These are phyloP conservation scores for Lycium ferocissimum DNA, from an alignment of 257 asterid species.

Conservation along the genomic window DNA sequence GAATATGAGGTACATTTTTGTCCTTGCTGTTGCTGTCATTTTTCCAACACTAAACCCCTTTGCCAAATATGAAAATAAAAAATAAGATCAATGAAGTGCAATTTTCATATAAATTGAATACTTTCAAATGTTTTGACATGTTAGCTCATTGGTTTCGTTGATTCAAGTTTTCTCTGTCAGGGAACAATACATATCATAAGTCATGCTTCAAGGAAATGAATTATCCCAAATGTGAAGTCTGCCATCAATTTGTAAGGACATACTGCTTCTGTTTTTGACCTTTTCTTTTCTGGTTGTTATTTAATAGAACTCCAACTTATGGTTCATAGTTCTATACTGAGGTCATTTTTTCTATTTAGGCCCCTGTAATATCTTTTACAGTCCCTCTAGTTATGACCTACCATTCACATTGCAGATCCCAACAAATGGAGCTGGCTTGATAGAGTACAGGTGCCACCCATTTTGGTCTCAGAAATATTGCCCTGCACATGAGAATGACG, in stretches of 20 bases:
- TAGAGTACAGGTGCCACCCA: constrained; percentile 92
- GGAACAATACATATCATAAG: constrained; percentile 79
- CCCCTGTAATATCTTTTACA: not conserved
- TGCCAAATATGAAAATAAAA: constrained; percentile 14
- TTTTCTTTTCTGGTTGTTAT: not conserved
- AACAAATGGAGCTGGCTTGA: constrained; percentile 87
- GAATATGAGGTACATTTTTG: constrained; percentile 76
- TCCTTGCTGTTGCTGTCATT: constrained; percentile 21
- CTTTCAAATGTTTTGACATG: constrained; percentile 6
- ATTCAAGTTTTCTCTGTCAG: constrained; percentile 83
- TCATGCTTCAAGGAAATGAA: constrained; percentile 87
- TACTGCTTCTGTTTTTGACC: not conserved
- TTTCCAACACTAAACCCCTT: not conserved
- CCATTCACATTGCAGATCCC: constrained; percentile 66
- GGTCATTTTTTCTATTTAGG: not conserved
- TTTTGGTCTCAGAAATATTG: constrained; percentile 99
- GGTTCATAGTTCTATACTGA: not conserved
- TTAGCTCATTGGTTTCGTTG: constrained; percentile 42
- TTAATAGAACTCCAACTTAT: not conserved
- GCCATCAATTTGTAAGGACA: constrained; percentile 84
- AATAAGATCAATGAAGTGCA: not conserved
- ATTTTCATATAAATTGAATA: not conserved
- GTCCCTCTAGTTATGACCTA: not conserved
- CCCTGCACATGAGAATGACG: constrained; percentile 89
- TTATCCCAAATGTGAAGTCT: constrained; percentile 95